Conservation (phyloP, 257 asterid species). For the Verbena officinalis region DNA sequence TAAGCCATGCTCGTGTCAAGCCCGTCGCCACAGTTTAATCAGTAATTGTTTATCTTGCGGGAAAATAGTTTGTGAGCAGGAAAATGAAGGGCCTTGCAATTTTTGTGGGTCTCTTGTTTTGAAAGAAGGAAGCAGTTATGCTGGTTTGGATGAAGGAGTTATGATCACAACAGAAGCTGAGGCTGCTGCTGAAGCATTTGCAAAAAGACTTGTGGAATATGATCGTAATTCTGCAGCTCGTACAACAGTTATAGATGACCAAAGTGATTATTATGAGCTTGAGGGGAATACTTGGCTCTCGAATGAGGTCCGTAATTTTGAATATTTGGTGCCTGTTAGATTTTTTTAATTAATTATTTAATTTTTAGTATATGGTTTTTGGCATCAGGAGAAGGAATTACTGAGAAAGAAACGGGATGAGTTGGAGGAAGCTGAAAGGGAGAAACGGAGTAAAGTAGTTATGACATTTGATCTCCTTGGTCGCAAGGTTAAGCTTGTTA, state of each 20-base stretch:
- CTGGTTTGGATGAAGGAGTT: slow-evolving; percentile 72
- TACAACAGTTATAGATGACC: slow-evolving; percentile 94
- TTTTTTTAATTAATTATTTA: not conserved
- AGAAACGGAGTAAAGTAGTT: slow-evolving; percentile 67
- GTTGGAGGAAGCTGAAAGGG: slow-evolving; percentile 84
- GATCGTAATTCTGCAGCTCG: slow-evolving; percentile 99
- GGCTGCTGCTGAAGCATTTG: slow-evolving; percentile 85
- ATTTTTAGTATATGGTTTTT: slow-evolving; percentile 13
- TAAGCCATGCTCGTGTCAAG: slow-evolving; percentile 95
- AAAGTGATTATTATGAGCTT: slow-evolving; percentile 91
- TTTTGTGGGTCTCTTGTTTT: slow-evolving; percentile 94
- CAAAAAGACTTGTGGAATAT: slow-evolving; percentile 94
- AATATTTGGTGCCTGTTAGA: not conserved
- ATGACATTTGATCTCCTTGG: slow-evolving; percentile 93
- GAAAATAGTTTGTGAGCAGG: slow-evolving; percentile 96
- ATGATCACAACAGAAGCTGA: slow-evolving; percentile 62
- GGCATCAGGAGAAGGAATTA: slow-evolving; percentile 82
- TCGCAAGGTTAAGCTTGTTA: slow-evolving; percentile 69
- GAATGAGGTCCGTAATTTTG: slow-evolving; percentile 53
- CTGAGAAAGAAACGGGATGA: slow-evolving; percentile 75
- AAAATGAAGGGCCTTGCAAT: slow-evolving; percentile 94
- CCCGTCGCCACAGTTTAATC: slow-evolving; percentile 76
- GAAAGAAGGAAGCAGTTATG: slow-evolving; percentile 84
- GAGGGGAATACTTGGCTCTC: slow-evolving; percentile 90
- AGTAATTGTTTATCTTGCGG: slow-evolving; percentile 97